Base-by-base conservation (phyloP, 768 basidiomycete genomes). In the Trametes maxima region DNA sequence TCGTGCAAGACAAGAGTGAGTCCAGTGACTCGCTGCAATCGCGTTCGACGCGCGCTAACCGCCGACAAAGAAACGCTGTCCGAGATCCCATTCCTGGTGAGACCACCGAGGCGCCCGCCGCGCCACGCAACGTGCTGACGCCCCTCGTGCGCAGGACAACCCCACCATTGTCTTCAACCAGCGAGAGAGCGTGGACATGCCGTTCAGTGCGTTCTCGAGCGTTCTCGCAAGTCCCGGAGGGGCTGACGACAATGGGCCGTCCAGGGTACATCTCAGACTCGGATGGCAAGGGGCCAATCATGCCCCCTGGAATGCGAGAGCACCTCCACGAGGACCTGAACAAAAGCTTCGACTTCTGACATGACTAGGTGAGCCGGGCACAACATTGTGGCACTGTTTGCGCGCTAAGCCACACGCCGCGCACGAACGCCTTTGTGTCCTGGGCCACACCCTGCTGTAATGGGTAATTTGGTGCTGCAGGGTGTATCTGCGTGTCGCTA, bases 101-200 rank as follows among this genome's bases (percentile, higher is more conserved):
- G 88, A 45, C n/a, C 50, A 58, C 33, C 13, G 46, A 6, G n/a
- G 5, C 22, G 40, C 8, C 39, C 8, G 39, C n/a, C 47, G 21
- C 28, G 0, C 7, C 14, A 25, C 37, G 28, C 28, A 8, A 8
- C 28, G 28, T 28, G 43, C 17, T 33, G 13, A 49, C 28, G 4
- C 16, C 6, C 24, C 7, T n/a, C 25, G 7, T 3, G 19, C 47
- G 5, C 59, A 96, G 92, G 90, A 94, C 68, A 85, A 85, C 73
- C 97, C 97, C 0, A 96, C 94, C 0, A 96, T 99, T 70, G 76
- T 66, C 17, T 98, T 98, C 80, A 91, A 90, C 67, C 72, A 83
- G 4, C 87, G 85, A 67, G 97, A 99, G 73, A 90, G 90, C 45
- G 94, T 98, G 5, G 94, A 98, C 76, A 99, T 99, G 97, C 97